phyloP scores from a whole-genome alignment of 2,329 filamentous ascomycete species.

The Rhinocladiella similis region DNA sequence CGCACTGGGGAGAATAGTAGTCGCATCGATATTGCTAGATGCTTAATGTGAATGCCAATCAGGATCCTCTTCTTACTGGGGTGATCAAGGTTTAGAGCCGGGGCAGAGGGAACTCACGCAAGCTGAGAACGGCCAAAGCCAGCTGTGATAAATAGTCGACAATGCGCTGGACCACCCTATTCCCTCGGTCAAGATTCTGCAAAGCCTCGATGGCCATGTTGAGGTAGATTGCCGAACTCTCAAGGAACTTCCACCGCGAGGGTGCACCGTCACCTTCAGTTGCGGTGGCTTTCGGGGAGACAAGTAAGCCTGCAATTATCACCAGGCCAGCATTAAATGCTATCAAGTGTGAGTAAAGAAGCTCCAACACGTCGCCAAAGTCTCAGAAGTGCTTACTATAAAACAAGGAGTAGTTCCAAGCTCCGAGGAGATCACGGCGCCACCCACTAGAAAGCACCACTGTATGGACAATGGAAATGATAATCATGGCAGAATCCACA shows the following conservation, averaged over 20 bases:
- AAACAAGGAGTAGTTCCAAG: slow-evolving; percentile 38
- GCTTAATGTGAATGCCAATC: too few species aligned
- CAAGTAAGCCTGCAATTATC: slow-evolving; percentile 4
- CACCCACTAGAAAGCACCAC: slow-evolving; percentile 25
- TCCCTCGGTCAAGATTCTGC: slow-evolving; percentile 11
- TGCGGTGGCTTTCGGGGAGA: background rate
- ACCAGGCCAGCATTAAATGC: slow-evolving; percentile 18
- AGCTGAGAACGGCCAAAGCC: background rate
- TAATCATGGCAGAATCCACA: slow-evolving; percentile 34
- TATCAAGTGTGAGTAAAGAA: background rate
- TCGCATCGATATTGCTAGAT: too few species aligned
- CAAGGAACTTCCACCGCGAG: background rate
- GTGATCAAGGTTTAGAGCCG: background rate
- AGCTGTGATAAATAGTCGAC: slow-evolving; percentile 10
- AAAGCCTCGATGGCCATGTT: slow-evolving; percentile 16
- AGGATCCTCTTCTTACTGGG: too few species aligned
- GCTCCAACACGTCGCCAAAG: background rate
- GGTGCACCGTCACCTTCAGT: background rate
- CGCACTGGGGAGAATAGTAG: too few species aligned
- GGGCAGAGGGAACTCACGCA: background rate
- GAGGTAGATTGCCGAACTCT: background rate
- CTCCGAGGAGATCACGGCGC: slow-evolving; percentile 31
- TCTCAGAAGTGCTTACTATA: slow-evolving; percentile 33
- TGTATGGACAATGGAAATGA: slow-evolving; percentile 31
- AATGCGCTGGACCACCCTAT: slow-evolving; percentile 5